These are phyloP conservation scores for Mucor sp. DNA, from an alignment of 371 early-diverging fungal genomes.

Conservation along the genomic window DNA sequence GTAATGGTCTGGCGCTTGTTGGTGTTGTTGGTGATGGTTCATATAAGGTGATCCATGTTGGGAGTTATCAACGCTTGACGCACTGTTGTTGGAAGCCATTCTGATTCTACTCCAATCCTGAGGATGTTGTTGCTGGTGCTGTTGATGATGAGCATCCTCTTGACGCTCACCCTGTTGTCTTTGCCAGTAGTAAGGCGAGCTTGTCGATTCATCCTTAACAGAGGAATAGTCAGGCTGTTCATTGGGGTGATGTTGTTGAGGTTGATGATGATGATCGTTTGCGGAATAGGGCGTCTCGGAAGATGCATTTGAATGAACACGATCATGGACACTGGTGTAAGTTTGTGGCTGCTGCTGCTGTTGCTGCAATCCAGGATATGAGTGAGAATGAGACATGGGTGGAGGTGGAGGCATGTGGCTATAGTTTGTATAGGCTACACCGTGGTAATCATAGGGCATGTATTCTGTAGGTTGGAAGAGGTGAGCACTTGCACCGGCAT, in stretches of 20 bases:
- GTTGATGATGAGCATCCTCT: slow-evolving; percentile 3
- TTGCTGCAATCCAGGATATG: neutral
- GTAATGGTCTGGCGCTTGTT: slow-evolving; percentile 11
- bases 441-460: slow-evolving; percentile 24
- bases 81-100: slow-evolving; percentile 24
- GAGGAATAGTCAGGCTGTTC: neutral
- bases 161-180: slow-evolving; percentile 10
- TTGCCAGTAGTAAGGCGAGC: slow-evolving; percentile 26
- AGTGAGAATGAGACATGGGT: slow-evolving; percentile 11
- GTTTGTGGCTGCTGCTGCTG: neutral
- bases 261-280: slow-evolving; percentile 1
- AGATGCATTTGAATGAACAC: slow-evolving; percentile 5
- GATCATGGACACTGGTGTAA: slow-evolving; percentile 11
- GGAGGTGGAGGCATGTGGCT: slow-evolving; percentile 16
- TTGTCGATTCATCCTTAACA: slow-evolving; percentile 4
- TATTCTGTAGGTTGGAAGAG: slow-evolving; percentile 26
- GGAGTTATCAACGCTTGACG: slow-evolving; percentile 20
- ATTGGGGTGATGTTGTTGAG: neutral
- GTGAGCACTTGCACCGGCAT: slow-evolving; percentile 18
- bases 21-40: slow-evolving; percentile 15
- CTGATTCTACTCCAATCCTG: slow-evolving; percentile 23
- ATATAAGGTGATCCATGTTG: slow-evolving; percentile 26
- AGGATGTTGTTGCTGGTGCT: neutral
- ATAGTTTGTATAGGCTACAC: slow-evolving; percentile 18
- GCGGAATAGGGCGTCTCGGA: slow-evolving; percentile 1